Evolutionary conservation across 2,329 filamentous ascomycete species (phyloP), one percentile per base, ranked within the genome.

Genomic region (Pestalotiopsis fici): DNA sequence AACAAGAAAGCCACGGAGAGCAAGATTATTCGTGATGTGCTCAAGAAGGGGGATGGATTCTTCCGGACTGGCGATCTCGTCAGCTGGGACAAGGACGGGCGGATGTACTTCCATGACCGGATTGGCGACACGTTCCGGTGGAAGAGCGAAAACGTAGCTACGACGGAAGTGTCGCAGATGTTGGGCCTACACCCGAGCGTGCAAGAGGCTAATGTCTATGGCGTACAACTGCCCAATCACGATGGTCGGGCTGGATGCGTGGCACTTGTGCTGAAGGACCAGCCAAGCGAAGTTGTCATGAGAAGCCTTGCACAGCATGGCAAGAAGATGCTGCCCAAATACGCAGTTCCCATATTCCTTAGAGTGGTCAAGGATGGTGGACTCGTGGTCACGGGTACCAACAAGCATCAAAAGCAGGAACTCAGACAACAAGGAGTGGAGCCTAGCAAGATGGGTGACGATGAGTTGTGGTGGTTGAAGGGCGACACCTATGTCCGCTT

Each of bases 41-140:
- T 96, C 70, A 82, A 80, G 67, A 91, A 91, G 74, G 93, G 92
- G 15, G 94, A 97, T 74, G 90, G 89, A 0, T 97, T 89, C 84
- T 97, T 94, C 83, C 89, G 93, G 27, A 91, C 93, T 0, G 94
- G 94, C n/a, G 94, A 97, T 74, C 85, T 96, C 21, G 81, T 96
- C 37, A 85, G 90, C n/a, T 87, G 86, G 81, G 91, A 94, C 70
- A 67, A 69, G 1, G 90, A 96, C 67, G 93, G 93, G 4, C 84
- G 90, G 2, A 87, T 90, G 77, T 96, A 86, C 82, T 97, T 97
- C 81, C 88, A 90, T 66, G 94, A 97, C 79, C 90, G 91, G 60
- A 91, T 94, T 69, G 91, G 91, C 66, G 91, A 94, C 75, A 93
- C 91, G 0, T 94, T 91, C 81, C 87, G 91, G 61, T 94, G 91